Evolutionary conservation across 169 alveolate species (phyloP).

Genomic region (Cryptosporidium xiaoi): DNA sequence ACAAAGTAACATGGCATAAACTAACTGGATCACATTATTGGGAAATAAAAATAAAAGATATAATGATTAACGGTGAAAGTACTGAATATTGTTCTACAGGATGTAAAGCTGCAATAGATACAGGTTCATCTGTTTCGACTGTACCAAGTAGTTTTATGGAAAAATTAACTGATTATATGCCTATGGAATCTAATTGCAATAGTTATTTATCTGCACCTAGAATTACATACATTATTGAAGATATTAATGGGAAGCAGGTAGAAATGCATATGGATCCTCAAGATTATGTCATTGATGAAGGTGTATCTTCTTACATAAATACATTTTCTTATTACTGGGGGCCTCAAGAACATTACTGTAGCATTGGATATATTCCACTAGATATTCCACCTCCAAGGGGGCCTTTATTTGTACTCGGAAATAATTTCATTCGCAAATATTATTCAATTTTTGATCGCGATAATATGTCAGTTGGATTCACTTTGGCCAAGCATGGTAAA

Average conservation of each 20-base stretch:
- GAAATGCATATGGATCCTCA: slow-evolving; percentile 79
- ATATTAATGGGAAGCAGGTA: slow-evolving; percentile 78
- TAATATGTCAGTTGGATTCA: slow-evolving; percentile 83
- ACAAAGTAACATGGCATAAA: slow-evolving; percentile 89
- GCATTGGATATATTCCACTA: slow-evolving; percentile 83
- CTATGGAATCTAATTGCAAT: slow-evolving; percentile 43
- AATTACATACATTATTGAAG: slow-evolving; percentile 78
- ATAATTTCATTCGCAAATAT: slow-evolving; percentile 83
- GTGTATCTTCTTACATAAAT: slow-evolving; percentile 73
- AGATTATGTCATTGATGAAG: slow-evolving; percentile 82
- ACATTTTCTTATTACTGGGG: slow-evolving; percentile 39
- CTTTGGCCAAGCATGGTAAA: slow-evolving; percentile 81
- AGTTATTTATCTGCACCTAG: slow-evolving; percentile 31
- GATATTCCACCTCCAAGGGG: slow-evolving; percentile 88
- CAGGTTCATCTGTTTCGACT: slow-evolving; percentile 84
- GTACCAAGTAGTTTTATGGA: slow-evolving; percentile 63
- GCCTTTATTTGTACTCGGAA: slow-evolving; percentile 86
- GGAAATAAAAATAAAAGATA: slow-evolving; percentile 87
- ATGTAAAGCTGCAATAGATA: slow-evolving; percentile 91
- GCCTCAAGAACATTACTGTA: slow-evolving; percentile 78
- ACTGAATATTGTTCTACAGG: slow-evolving; percentile 74
- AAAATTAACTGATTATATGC: slow-evolving; percentile 37
- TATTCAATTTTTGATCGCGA: slow-evolving; percentile 87
- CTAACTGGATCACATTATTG: slow-evolving; percentile 82
- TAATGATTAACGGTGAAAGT: slow-evolving; percentile 81